A percentile compares a stretch with the other conserved stretches of the same genome.
These are phyloP conservation scores for Dissophora ornata DNA, from an alignment of 192 early-diverging fungal genomes.

Conservation along the genomic window DNA sequence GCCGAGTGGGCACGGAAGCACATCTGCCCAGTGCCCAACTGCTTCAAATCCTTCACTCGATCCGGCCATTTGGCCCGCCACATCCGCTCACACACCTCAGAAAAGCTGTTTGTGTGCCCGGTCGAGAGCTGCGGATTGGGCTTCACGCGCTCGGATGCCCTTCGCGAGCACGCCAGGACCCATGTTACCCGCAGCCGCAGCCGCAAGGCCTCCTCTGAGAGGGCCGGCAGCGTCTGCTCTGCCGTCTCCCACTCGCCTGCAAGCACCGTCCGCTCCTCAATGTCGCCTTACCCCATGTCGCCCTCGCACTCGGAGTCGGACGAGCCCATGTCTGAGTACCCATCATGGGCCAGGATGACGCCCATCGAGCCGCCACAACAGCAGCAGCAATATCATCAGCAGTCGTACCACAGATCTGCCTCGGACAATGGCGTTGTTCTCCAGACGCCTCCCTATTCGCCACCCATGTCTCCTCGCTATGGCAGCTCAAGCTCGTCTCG, in stretches of 20 bases:
- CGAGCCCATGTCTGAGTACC: conserved; percentile 40
- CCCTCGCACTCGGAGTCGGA: conserved; percentile 47
- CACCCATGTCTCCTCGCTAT: conserved; percentile 43
- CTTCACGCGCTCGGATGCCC: conserved; percentile 82
- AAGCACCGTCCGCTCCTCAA: conserved; percentile 34
- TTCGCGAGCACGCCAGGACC: conserved; percentile 79
- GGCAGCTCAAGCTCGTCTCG: conserved; percentile 25
- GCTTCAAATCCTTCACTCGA: conserved; percentile 55
- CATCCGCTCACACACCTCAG: conserved; percentile 50
- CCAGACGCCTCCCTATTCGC: conserved; percentile 50
- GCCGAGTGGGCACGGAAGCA: conserved; percentile 54
- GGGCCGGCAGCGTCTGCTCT: background rate
- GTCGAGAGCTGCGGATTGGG: conserved; percentile 70
- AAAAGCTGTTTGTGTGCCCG: conserved; percentile 52
- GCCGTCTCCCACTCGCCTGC: conserved; percentile 35
- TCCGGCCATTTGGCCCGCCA: conserved; percentile 55
- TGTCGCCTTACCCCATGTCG: conserved; percentile 49
- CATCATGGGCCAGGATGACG: conserved; percentile 49
- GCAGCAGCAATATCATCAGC: background rate
- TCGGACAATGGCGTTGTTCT: conserved; percentile 14
- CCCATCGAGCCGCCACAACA: conserved; percentile 22
- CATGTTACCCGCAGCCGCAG: conserved; percentile 61
- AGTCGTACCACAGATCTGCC: conserved; percentile 14
- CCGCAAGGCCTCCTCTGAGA: conserved; percentile 30
- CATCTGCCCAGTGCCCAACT: conserved; percentile 54